Evolutionary conservation across 202 grass and related monocot genomes (phyloP), one percentile per base, ranked within the genome.

Genomic region (Panicum virgatum): DNA sequence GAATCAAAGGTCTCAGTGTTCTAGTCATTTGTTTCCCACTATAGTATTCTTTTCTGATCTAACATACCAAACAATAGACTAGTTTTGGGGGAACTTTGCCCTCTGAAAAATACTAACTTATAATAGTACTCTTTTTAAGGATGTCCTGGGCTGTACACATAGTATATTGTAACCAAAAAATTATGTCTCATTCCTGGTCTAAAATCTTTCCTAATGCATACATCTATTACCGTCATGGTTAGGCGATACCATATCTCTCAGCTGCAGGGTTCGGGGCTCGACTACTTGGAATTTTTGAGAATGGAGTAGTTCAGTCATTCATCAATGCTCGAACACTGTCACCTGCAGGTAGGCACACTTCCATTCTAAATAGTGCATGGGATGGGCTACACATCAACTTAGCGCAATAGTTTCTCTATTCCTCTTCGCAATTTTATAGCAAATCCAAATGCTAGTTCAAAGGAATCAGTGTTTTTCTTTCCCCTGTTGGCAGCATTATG

Each of bases 171-270:
- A 73, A 4, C 29, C 30, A 68, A 22, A 42, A 40, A 47, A 11
- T 46, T 47, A 9, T 15, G 27, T 74, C 15, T 52, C 26, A 59
- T 79, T 90, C 82, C 0, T 3, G 1, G 16, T 76, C 73, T 89
- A 29, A 67, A 61, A 59, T 62, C 14, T 79, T 82, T 86, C 88
- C 88, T 90, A 79, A 90, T 90, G 61, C 83, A 79, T 53, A 67
- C 40, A 79, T 37, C 62, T 72, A 85, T 61, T 81, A 80, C 68
- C 70, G 32, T 89, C 89, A 81, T 94, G 84, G 82, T 88, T 91
- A 98, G 96, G 90, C 96, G 69, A 87, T 98, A 93, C 90, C 89
- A 29, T 88, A 96, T 98, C 75, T 98, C 85, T 98, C 96, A 84
- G 92, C 89, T 84, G 96, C 96, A 72, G 92, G 96, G 84, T 98